These are phyloP conservation scores for Sporisorium reilianum DNA, from an alignment of 1,284 basidiomycete genomes.

Conservation along the genomic window DNA sequence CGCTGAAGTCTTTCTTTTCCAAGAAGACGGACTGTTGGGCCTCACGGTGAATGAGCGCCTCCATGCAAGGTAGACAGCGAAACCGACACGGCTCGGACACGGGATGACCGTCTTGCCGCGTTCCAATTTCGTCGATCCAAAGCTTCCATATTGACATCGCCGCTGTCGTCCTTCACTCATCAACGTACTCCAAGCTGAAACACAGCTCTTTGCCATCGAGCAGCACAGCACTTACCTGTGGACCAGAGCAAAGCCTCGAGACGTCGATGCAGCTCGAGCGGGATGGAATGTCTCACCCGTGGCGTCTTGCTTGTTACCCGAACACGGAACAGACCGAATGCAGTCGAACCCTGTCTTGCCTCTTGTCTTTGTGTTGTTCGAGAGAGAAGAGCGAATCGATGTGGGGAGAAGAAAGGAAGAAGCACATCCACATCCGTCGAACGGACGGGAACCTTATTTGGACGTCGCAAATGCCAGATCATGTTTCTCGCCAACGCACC, in stretches of 20 bases:
- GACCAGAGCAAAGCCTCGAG: not conserved
- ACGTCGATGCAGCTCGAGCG: not conserved
- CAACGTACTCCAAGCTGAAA: not conserved
- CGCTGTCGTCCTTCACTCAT: too few relatives aligned
- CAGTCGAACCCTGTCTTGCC: constrained; percentile 6
- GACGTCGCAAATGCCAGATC: constrained; percentile 22
- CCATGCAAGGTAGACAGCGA: not conserved
- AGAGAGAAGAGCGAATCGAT: constrained; percentile 2
- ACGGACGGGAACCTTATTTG: constrained; percentile 18
- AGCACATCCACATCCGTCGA: constrained; percentile 11
- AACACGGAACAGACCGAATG: not conserved
- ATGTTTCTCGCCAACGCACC: constrained; percentile 36
- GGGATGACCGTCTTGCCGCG: not conserved
- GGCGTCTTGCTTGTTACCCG: constrained; percentile 1
- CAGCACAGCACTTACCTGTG: constrained; percentile 1
- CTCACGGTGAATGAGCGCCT: not conserved
- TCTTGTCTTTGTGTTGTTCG: not conserved
- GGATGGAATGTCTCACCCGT: constrained; percentile 22
- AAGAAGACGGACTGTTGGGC: not conserved
- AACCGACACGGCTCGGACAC: not conserved
- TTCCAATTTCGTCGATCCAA: not conserved
- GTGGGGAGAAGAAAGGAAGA: constrained; percentile 1
- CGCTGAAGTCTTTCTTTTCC: too few relatives aligned
- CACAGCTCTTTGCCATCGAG: too few relatives aligned
- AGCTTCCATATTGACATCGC: not conserved